Evolutionary conservation across 2,329 filamentous ascomycete genomes (phyloP).

Genomic region (Aspergillus melleus): DNA sequence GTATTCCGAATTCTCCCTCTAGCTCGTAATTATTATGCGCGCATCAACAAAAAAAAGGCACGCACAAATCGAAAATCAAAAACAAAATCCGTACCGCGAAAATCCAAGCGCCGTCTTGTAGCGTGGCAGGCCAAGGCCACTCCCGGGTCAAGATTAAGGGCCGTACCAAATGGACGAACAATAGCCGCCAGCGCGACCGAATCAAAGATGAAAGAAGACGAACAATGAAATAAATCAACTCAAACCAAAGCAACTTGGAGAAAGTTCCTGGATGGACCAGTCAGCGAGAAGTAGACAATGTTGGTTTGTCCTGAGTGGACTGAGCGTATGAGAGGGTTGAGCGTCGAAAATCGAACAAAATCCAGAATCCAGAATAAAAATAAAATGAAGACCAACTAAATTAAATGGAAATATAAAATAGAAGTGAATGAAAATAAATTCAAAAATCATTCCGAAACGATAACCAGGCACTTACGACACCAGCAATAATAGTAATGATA

Average conservation of each 20-base stretch:
- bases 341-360: neutral
- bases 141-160: neutral
- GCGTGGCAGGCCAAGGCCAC: neutral
- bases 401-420: neutral
- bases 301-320: constrained; percentile 1
- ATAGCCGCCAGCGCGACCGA: neutral
- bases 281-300: neutral
- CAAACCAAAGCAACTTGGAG: neutral
- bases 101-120: neutral
- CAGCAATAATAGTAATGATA: neutral
- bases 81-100: neutral
- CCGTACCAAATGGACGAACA: neutral
- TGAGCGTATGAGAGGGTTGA: neutral
- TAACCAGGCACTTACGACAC: neutral
- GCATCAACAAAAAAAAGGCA: neutral
- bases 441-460: neutral
- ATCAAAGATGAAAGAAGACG: constrained; percentile 1
- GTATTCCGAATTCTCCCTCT: constrained; percentile 6
- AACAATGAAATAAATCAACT: constrained; percentile 3
- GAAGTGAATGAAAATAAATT: neutral
- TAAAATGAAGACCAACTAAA: neutral
- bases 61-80: neutral
- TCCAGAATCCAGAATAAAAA: neutral
- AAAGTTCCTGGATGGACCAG: neutral
- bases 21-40: constrained; percentile 1